Conservation (phyloP, 192 early-diverging fungal species). For the Backusella australiensis region DNA sequence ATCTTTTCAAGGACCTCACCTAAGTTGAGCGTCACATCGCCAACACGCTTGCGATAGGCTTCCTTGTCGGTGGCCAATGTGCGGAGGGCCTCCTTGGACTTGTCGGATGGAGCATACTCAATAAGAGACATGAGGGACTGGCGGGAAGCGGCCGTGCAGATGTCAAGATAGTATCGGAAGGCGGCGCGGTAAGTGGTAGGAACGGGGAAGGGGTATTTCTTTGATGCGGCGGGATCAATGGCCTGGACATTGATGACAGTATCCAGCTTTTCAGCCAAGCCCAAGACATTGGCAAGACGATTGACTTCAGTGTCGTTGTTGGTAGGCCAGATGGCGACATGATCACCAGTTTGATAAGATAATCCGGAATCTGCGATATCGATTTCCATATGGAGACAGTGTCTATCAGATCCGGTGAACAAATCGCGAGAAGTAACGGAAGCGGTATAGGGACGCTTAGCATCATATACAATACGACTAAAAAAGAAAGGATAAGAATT, state of each 20-base stretch:
- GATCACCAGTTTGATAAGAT: conserved; percentile 91
- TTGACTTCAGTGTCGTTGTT: conserved; percentile 82
- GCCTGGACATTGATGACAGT: conserved; percentile 65
- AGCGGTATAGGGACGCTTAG: conserved; percentile 84
- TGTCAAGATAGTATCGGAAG: conserved; percentile 90
- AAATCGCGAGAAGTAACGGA: conserved; percentile 66
- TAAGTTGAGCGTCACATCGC: conserved; percentile 65
- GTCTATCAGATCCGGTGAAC: conserved; percentile 68
- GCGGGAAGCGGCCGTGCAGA: conserved; percentile 71
- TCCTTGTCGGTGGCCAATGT: conserved; percentile 68
- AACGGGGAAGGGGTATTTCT: conserved; percentile 83
- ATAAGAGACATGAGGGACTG: conserved; percentile 61
- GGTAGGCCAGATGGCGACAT: conserved; percentile 88
- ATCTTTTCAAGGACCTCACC: conserved; percentile 76
- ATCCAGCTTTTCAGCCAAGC: conserved; percentile 66
- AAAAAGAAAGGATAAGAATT: neutral
- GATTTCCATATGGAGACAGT: conserved; percentile 94
- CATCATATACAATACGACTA: conserved; percentile 67
- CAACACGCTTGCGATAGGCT: conserved; percentile 56
- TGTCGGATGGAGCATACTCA: conserved; percentile 56
- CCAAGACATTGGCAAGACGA: conserved; percentile 59
- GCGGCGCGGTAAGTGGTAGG: conserved; percentile 84
- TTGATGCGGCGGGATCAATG: conserved; percentile 70
- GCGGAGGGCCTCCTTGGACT: conserved; percentile 48
- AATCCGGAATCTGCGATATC: conserved; percentile 80